These are phyloP conservation scores for Paradendryphiella salina DNA, from an alignment of 2,329 filamentous ascomycete genomes.

Conservation along the genomic window DNA sequence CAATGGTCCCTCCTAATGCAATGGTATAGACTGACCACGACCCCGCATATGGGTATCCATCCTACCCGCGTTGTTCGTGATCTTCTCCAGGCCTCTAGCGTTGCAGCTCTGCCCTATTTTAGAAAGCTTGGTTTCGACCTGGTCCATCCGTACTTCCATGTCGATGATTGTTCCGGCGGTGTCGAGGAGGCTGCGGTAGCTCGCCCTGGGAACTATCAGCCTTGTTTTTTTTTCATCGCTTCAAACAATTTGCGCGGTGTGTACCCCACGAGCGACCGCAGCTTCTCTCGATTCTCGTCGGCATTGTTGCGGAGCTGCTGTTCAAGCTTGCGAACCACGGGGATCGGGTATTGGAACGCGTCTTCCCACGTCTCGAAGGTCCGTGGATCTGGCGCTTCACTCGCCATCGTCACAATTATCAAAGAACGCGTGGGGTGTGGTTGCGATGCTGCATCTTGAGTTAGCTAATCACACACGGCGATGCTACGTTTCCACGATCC, in stretches of 20 bases:
- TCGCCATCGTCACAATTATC: conserved; percentile 50
- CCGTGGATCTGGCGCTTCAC: conserved; percentile 60
- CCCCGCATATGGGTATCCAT: conserved; percentile 51
- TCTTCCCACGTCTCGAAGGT: conserved; percentile 66
- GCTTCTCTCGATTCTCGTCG: conserved; percentile 66
- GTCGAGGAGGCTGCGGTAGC: conserved; percentile 85
- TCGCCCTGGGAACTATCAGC: conserved; percentile 52
- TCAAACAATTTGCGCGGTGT: conserved; percentile 16
- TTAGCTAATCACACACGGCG: conserved; percentile 1
- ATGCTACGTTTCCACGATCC: conserved; percentile 11
- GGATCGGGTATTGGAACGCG: conserved; percentile 67
- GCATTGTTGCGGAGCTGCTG: conserved; percentile 65
- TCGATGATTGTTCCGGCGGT: conserved; percentile 92
- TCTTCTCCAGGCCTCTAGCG: conserved; percentile 67
- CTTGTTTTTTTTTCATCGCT: not conserved
- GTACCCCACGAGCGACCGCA: conserved; percentile 68
- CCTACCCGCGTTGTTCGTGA: conserved; percentile 61
- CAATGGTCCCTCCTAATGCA: conserved; percentile 4
- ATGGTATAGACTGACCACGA: conserved; percentile 42
- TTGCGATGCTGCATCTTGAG: not conserved
- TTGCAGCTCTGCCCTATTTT: conserved; percentile 78
- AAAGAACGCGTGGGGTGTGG: not conserved
- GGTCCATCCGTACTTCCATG: conserved; percentile 79
- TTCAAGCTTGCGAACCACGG: conserved; percentile 64
- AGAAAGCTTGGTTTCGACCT: conserved; percentile 71